These are phyloP conservation scores for Amanita phalloides DNA, from an alignment of 768 basidiomycete species.

Conservation along the genomic window DNA sequence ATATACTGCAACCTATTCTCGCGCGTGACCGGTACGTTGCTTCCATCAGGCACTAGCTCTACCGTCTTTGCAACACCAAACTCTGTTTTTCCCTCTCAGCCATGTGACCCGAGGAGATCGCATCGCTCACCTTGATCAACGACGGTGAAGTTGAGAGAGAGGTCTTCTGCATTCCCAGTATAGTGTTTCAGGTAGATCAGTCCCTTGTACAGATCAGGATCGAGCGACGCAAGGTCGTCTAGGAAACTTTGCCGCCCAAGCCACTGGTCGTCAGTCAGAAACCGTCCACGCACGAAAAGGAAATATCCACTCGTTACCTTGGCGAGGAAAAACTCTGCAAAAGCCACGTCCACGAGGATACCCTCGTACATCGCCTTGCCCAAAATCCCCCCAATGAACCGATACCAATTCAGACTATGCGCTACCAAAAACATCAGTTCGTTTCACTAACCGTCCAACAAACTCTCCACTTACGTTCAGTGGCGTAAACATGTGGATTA, in stretches of 20 bases:
- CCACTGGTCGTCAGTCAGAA: slow-evolving; percentile 44
- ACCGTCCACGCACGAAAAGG: background rate
- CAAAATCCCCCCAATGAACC: slow-evolving; percentile 85
- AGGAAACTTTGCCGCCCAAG: slow-evolving; percentile 85
- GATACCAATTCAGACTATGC: slow-evolving; percentile 85
- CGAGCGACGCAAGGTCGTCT: slow-evolving; percentile 87
- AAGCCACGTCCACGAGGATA: slow-evolving; percentile 88
- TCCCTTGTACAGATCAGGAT: slow-evolving; percentile 87
- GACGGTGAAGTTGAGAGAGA: slow-evolving; percentile 84
- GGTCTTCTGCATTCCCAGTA: slow-evolving; percentile 73
- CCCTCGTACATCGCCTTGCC: slow-evolving; percentile 97
- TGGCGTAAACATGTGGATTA: slow-evolving; percentile 86
- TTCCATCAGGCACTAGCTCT: slow-evolving; percentile 75
- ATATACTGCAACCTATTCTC: slow-evolving; percentile 91
- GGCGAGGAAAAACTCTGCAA: slow-evolving; percentile 90
- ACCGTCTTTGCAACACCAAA: slow-evolving; percentile 69
- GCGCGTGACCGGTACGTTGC: slow-evolving; percentile 73
- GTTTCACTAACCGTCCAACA: background rate
- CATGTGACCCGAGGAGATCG: background rate
- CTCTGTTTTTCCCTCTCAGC: slow-evolving; percentile 31
- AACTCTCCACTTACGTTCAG: slow-evolving; percentile 48
- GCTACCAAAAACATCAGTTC: slow-evolving; percentile 26
- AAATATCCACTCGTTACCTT: slow-evolving; percentile 36
- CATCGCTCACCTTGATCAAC: slow-evolving; percentile 62
- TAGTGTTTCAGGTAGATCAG: slow-evolving; percentile 92